Evolutionary conservation across 23 red algal species (phyloP).

Genomic region (Gracilaria caudata): DNA sequence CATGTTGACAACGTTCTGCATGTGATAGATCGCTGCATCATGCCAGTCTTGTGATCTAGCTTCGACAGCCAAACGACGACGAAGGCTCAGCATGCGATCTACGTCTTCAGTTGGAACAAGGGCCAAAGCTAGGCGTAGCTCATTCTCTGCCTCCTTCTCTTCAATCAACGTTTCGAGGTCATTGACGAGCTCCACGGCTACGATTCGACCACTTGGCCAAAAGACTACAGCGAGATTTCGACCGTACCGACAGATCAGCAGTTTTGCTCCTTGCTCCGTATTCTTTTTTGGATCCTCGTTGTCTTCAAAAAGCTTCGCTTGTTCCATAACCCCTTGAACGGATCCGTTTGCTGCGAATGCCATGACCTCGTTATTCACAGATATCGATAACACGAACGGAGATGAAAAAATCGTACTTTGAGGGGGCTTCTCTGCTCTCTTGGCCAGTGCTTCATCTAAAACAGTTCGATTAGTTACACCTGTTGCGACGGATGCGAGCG

Average conservation of each 20-base stretch:
- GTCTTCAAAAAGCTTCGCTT: slow-evolving; percentile 34
- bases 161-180: slow-evolving; percentile 53
- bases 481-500: slow-evolving; percentile 47
- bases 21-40: slow-evolving; percentile 62
- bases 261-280: slow-evolving; percentile 33
- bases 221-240: slow-evolving; percentile 29
- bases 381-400: slow-evolving; percentile 54
- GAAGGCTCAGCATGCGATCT: slow-evolving; percentile 37
- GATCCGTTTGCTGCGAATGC: slow-evolving; percentile 63
- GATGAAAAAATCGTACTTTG: slow-evolving; percentile 49
- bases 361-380: slow-evolving; percentile 49
- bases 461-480: slow-evolving; percentile 47
- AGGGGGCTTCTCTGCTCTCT: slow-evolving; percentile 46
- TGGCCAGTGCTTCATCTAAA: slow-evolving; percentile 38
- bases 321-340: slow-evolving; percentile 60
- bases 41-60: slow-evolving; percentile 57
- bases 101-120: slow-evolving; percentile 54
- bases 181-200: slow-evolving; percentile 22
- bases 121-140: slow-evolving; percentile 45
- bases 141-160: slow-evolving; percentile 50
- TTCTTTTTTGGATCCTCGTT: slow-evolving; percentile 3
- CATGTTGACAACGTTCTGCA: slow-evolving; percentile 63
- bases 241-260: slow-evolving; percentile 12
- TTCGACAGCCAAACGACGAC: slow-evolving; percentile 46
- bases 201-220: slow-evolving; percentile 56